Evolutionary conservation across 257 asterid genomes (phyloP).

Genomic region (Euphrasia confusa): DNA sequence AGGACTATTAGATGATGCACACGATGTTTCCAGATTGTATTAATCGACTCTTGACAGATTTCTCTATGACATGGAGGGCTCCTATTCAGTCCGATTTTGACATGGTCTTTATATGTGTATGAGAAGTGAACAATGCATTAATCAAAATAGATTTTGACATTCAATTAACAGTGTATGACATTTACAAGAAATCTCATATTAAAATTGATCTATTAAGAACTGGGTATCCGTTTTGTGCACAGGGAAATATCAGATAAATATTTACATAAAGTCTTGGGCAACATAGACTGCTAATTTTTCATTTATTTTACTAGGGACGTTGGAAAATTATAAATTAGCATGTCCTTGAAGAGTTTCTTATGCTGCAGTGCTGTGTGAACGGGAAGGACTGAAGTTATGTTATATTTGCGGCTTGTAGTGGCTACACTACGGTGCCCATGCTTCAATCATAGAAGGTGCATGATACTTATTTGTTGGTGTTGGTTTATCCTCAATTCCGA

Average conservation of each 20-base stretch:
- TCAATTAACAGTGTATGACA: neutral
- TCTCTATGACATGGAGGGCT: conserved; percentile 4
- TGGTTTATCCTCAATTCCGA: conserved; percentile 28
- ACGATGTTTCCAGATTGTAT: too few relatives aligned
- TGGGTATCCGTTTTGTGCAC: conserved; percentile 20
- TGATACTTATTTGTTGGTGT: conserved; percentile 29
- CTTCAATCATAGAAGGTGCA: conserved; percentile 29
- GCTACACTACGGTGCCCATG: conserved; percentile 30
- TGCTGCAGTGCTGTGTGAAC: conserved; percentile 33
- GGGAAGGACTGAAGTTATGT: conserved; percentile 19
- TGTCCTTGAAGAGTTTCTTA: conserved; percentile 15
- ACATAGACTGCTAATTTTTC: conserved; percentile 24
- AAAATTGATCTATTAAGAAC: neutral
- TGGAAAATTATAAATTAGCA: conserved; percentile 18
- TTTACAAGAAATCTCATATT: conserved; percentile 5
- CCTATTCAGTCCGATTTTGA: conserved; percentile 5
- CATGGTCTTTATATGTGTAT: neutral
- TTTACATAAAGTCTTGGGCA: conserved; percentile 20
- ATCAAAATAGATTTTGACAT: conserved; percentile 5
- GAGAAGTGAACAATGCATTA: conserved; percentile 4
- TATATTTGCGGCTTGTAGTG: conserved; percentile 25
- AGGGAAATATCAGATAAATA: conserved; percentile 17
- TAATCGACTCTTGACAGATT: too few relatives aligned
- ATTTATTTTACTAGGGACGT: conserved; percentile 23
- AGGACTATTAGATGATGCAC: too few relatives aligned